Conservation (phyloP, 108 stramenopile species). For the Schizochytrium sp. region DNA sequence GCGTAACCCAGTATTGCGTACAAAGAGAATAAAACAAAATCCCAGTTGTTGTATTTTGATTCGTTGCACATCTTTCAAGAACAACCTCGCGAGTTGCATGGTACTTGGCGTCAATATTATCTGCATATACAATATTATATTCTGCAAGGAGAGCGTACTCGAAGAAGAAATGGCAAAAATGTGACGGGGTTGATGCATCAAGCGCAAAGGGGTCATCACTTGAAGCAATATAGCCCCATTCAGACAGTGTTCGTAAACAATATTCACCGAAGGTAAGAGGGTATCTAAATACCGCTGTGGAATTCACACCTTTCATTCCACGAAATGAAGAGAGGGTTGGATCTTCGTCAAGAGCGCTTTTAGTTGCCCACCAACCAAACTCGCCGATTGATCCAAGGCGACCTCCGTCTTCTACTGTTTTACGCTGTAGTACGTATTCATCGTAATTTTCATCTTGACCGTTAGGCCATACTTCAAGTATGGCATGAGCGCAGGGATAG, state of each 20-base stretch:
- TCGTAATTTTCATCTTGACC: conserved; percentile 32
- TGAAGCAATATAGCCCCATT: conserved; percentile 38
- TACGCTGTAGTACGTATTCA: conserved; percentile 20
- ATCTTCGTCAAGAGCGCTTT: background rate
- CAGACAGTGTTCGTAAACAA: background rate
- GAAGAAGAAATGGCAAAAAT: conserved; percentile 55
- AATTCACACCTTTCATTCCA: conserved; percentile 36
- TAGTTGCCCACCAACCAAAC: conserved; percentile 49
- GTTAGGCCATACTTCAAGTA: conserved; percentile 37
- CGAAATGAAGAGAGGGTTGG: conserved; percentile 30
- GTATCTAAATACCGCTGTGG: background rate
- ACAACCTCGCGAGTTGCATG: background rate
- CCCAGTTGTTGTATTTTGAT: background rate
- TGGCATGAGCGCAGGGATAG: conserved; percentile 53
- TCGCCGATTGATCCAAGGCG: conserved; percentile 23
- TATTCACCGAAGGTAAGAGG: conserved; percentile 40
- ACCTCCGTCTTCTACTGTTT: conserved; percentile 53
- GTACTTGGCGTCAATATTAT: background rate
- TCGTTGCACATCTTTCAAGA: background rate
- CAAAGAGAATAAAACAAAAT: background rate
- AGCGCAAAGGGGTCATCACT: background rate
- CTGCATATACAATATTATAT: background rate
- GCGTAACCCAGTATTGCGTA: conserved; percentile 49
- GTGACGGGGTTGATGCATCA: conserved; percentile 10
- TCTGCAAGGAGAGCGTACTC: conserved; percentile 26